Evolutionary conservation across 2,329 filamentous ascomycete species (phyloP).

Genomic region (Fusarium sp.): DNA sequence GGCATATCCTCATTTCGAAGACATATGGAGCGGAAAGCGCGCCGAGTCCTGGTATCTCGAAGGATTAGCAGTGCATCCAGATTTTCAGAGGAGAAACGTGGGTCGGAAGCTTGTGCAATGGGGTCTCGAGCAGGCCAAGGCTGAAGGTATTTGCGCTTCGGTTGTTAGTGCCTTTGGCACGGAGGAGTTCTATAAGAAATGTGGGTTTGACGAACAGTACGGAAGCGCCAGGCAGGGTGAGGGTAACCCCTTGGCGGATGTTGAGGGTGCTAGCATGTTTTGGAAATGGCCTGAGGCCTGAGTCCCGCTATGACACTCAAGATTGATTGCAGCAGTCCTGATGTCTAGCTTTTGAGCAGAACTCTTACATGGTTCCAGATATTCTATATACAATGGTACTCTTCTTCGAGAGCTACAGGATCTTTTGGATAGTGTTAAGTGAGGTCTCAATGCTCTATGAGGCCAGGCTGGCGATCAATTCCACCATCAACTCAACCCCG

Average conservation of each 20-base stretch:
- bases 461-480: no score
- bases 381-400: no score
- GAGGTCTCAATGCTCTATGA: no score
- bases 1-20: slow-evolving; percentile 24
- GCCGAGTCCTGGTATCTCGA: slow-evolving; percentile 52
- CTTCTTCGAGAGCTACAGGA: no score
- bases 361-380: no score
- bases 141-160: slow-evolving; percentile 53
- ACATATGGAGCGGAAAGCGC: slow-evolving; percentile 35
- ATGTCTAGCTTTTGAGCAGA: no score
- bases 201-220: slow-evolving; percentile 35
- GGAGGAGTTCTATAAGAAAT: slow-evolving; percentile 52
- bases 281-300: slow-evolving; percentile 33
- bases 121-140: slow-evolving; percentile 53
- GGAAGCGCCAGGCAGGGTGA: slow-evolving; percentile 21
- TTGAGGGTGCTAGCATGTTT: slow-evolving; percentile 26
- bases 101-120: slow-evolving; percentile 55
- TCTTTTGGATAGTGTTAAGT: no score
- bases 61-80: slow-evolving; percentile 52
- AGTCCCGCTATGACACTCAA: no score
- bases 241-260: slow-evolving; percentile 28
- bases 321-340: no score
- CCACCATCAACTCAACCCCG: no score
- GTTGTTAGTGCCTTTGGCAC: slow-evolving; percentile 54
- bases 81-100: slow-evolving; percentile 52